A percentile compares a stretch with the other conserved stretches of the same genome.
Evolutionary conservation across 306 rosid species (phyloP).

Genomic region (Glycine latifolia): DNA sequence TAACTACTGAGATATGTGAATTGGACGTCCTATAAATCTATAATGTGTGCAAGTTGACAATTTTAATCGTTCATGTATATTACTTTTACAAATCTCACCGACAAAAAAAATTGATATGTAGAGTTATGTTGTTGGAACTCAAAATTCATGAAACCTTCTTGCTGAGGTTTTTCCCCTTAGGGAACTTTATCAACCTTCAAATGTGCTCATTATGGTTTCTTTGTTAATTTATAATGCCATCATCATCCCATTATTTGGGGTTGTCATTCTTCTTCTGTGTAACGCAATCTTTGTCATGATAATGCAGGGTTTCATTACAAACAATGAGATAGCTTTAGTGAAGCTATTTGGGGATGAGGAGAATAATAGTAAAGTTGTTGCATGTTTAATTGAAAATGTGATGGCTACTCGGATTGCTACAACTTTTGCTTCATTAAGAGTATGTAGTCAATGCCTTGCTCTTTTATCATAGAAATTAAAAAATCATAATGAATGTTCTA

Average conservation of each 20-base stretch:
- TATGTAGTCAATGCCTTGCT: too few species aligned
- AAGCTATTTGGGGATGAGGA: slow-evolving; percentile 88
- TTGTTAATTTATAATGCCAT: slow-evolving; percentile 41
- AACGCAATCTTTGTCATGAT: slow-evolving; percentile 32
- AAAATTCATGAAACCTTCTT: slow-evolving; percentile 31
- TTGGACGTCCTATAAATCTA: background rate
- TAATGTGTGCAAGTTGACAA: slow-evolving; percentile 21
- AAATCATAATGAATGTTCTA: too few species aligned
- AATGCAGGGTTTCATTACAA: slow-evolving; percentile 82
- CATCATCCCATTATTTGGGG: slow-evolving; percentile 31
- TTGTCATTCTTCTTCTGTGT: slow-evolving; percentile 31
- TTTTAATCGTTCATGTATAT: slow-evolving; percentile 28
- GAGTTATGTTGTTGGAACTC: background rate
- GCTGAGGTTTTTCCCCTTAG: slow-evolving; percentile 4
- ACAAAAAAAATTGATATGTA: background rate
- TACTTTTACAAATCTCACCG: slow-evolving; percentile 11
- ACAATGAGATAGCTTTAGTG: slow-evolving; percentile 88
- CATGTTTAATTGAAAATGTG: too few species aligned
- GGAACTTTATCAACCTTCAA: slow-evolving; percentile 21
- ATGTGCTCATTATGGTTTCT: slow-evolving; percentile 25
- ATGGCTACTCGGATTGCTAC: too few species aligned
- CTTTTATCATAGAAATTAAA: too few species aligned
- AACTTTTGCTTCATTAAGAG: too few species aligned
- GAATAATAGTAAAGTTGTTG: slow-evolving; percentile 63
- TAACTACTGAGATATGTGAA: slow-evolving; percentile 24